Conservation (phyloP, 805 yeast genomes). For the Zygoascus bituminiphila region DNA sequence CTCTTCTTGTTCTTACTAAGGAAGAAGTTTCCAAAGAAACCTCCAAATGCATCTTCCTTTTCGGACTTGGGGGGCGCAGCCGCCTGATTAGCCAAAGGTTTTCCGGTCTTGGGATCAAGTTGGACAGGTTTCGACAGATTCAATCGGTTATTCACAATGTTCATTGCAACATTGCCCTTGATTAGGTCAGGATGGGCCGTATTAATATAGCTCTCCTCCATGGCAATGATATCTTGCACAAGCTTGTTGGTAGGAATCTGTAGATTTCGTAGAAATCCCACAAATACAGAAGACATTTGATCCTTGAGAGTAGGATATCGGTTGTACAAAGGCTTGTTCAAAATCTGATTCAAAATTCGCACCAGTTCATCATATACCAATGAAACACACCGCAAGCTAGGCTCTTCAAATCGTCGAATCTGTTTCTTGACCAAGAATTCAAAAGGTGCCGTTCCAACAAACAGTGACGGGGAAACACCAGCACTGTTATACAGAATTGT, state of each 20-base stretch:
- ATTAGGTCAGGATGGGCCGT: constrained; percentile 96
- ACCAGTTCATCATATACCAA: constrained; percentile 92
- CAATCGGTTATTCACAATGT: constrained; percentile 79
- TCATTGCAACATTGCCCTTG: constrained; percentile 92
- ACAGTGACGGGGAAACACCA: constrained; percentile 91
- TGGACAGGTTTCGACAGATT: constrained; percentile 49
- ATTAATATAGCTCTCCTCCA: constrained; percentile 92
- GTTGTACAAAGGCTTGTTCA: constrained; percentile 70
- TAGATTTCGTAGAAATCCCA: constrained; percentile 70
- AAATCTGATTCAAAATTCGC: constrained; percentile 76
- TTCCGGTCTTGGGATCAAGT: constrained; percentile 85
- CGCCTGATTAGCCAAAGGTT: constrained; percentile 42
- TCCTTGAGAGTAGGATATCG: constrained; percentile 91
- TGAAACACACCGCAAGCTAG: constrained; percentile 77
- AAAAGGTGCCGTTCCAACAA: constrained; percentile 95
- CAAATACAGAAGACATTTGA: constrained; percentile 69
- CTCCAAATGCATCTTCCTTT: constrained; percentile 46
- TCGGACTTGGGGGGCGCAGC: constrained; percentile 22
- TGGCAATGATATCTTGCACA: constrained; percentile 69
- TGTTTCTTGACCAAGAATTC: constrained; percentile 93
- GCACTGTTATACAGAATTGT: constrained; percentile 95
- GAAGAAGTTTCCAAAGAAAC: constrained; percentile 95
- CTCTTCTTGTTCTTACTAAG: constrained; percentile 87
- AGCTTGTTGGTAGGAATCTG: constrained; percentile 79
- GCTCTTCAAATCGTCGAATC: constrained; percentile 90